These are phyloP conservation scores for Trichomonascaceae sp. DNA, from an alignment of 1,139 yeast species.

Conservation along the genomic window DNA sequence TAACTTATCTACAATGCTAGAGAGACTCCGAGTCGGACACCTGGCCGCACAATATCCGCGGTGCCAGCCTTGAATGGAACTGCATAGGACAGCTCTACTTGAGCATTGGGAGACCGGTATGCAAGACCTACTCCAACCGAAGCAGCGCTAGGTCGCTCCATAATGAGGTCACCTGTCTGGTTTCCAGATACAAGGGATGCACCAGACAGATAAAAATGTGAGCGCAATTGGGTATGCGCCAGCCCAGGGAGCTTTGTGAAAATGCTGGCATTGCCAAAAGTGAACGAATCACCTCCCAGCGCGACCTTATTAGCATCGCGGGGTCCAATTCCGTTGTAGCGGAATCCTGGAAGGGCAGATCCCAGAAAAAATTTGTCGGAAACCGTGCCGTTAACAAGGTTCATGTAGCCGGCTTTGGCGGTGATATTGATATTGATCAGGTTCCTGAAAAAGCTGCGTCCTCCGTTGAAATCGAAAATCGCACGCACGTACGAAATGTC, in stretches of 20 bases:
- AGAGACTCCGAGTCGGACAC: constrained; percentile 75
- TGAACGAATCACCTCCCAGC: constrained; percentile 33
- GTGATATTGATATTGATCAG: constrained; percentile 14
- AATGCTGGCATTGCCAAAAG: constrained; percentile 52
- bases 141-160: constrained; percentile 15
- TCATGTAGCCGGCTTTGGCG: constrained; percentile 11
- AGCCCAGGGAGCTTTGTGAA: constrained; percentile 51
- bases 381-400: constrained; percentile 10
- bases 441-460: constrained; percentile 4
- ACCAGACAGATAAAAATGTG: constrained; percentile 59
- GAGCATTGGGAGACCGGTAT: constrained; percentile 77
- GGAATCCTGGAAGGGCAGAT: constrained; percentile 72
- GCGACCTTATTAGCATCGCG: too few relatives aligned
- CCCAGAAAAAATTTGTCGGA: constrained; percentile 51
- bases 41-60: constrained; percentile 63
- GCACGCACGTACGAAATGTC: constrained; percentile 25
- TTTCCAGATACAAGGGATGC: constrained; percentile 42
- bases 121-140: constrained; percentile 43
- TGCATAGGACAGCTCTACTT: constrained; percentile 81
- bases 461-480: not conserved
- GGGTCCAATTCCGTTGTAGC: constrained; percentile 77
- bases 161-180: constrained; percentile 2
- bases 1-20: not conserved
- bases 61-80: constrained; percentile 58
- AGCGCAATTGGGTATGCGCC: constrained; percentile 39